A percentile compares a stretch with the other conserved stretches of the same genome.
phyloP scores from a whole-genome alignment of 164 flowering plant species.

The Stephania yunnanensis region DNA sequence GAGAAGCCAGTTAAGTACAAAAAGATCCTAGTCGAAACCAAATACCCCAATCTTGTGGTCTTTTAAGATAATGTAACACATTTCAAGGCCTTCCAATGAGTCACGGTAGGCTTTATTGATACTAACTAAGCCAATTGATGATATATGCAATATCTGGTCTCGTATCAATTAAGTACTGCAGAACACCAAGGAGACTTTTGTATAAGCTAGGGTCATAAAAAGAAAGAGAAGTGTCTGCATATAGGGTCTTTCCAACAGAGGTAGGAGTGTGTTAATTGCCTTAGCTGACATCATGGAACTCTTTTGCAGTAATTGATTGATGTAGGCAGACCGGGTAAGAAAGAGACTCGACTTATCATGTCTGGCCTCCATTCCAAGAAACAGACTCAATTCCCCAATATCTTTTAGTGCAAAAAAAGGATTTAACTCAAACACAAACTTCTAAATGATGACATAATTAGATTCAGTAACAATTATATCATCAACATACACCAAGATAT shows the following conservation, averaged over 20 bases:
- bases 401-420: no score
- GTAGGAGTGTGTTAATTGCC: background rate
- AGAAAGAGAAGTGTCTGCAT: background rate
- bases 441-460: no score
- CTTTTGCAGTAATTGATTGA: background rate
- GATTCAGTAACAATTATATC: no score
- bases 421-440: no score
- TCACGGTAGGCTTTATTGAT: background rate
- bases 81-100: background rate
- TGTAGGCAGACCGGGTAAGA: background rate
- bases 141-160: background rate
- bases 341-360: no score
- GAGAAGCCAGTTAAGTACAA: background rate
- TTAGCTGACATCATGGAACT: background rate
- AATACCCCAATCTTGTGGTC: background rate
- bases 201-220: background rate
- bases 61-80: background rate
- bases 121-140: background rate
- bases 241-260: background rate
- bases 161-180: background rate
- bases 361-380: no score
- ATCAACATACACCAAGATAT: no score
- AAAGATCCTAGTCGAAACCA: background rate
- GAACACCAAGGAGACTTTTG: background rate
- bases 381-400: no score